Percentiles rank a stretch among this genome's conserved stretches.
Evolutionary conservation across 116 monocot species (phyloP).

Genomic region (Iris pallida): DNA sequence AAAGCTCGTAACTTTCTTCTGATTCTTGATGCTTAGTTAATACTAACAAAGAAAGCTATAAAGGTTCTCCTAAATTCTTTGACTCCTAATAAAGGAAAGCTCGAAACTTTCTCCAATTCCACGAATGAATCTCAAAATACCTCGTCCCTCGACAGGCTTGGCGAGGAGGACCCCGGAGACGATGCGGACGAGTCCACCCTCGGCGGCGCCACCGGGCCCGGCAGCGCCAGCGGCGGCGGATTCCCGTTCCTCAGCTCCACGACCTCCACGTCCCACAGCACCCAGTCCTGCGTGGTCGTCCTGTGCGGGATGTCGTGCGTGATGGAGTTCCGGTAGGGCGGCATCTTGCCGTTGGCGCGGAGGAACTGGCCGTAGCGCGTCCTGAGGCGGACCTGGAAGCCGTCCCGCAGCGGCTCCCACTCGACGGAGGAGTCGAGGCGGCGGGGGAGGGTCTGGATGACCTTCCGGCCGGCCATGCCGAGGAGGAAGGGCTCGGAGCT

Average conservation of each 20-base stretch:
- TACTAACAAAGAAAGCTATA: no score
- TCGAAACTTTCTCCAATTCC: no score
- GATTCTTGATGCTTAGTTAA: no score
- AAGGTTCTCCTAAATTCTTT: no score
- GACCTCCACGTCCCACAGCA: conserved; percentile 57
- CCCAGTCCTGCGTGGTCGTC: conserved; percentile 52
- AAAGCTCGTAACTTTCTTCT: no score
- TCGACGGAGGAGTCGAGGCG: conserved; percentile 63
- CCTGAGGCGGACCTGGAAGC: conserved; percentile 45
- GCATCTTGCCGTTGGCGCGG: conserved; percentile 66
- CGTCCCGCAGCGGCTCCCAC: conserved; percentile 65
- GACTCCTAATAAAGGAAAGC: no score
- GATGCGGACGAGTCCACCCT: no score
- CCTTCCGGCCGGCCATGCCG: conserved; percentile 64
- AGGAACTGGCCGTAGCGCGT: conserved; percentile 68
- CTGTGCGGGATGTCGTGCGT: conserved; percentile 73
- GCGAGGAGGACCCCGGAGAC: no score
- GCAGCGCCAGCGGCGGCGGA: no score
- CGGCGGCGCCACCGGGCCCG: no score
- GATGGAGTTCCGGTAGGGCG: conserved; percentile 76
- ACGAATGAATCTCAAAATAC: no score
- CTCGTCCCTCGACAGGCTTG: no score
- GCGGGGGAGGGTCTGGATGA: conserved; percentile 36
- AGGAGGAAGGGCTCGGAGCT: conserved; percentile 59
- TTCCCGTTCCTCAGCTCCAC: conserved; percentile 43